Conservation (phyloP, 345 rosid genomes). For the Pugionium cornutum region DNA sequence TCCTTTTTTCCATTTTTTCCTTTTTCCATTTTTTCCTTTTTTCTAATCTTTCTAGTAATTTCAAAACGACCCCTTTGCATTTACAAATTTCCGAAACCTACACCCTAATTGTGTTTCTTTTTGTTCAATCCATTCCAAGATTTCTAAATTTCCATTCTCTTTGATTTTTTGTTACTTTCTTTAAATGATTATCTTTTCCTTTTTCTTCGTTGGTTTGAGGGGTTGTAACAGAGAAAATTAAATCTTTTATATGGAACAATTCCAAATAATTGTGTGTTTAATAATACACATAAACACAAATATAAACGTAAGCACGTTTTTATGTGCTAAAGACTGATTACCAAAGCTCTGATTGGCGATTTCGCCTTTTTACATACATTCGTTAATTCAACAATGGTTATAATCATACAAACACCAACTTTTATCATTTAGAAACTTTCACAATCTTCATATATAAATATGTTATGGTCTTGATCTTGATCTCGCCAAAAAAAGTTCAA, state of each 20-base stretch:
- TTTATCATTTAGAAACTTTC: too few species aligned
- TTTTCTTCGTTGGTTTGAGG: background rate
- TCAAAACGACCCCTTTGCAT: conserved; percentile 7
- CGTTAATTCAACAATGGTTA: conserved; percentile 1
- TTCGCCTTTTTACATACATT: conserved; percentile 24
- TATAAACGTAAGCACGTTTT: background rate
- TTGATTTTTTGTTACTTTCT: background rate
- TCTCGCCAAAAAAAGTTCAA: conserved; percentile 5
- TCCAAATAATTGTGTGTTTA: too few species aligned
- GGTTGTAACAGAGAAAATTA: too few species aligned
- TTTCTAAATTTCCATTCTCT: background rate
- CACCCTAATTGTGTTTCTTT: background rate
- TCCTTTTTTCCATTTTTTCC: background rate
- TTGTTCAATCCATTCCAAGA: too few species aligned
- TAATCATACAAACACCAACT: conserved; percentile 5
- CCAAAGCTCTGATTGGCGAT: conserved; percentile 28
- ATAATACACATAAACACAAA: background rate
- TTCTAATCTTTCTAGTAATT: conserved; percentile 9
- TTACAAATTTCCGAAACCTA: background rate
- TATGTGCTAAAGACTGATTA: conserved; percentile 2
- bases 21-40: background rate
- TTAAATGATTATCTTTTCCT: background rate
- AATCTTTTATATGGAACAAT: too few species aligned
- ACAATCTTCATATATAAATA: background rate
- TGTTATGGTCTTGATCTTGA: conserved; percentile 8